Evolutionary conservation across 2,329 filamentous ascomycete species (phyloP), one percentile per base, ranked within the genome.

Genomic region (Penicillium palitans): DNA sequence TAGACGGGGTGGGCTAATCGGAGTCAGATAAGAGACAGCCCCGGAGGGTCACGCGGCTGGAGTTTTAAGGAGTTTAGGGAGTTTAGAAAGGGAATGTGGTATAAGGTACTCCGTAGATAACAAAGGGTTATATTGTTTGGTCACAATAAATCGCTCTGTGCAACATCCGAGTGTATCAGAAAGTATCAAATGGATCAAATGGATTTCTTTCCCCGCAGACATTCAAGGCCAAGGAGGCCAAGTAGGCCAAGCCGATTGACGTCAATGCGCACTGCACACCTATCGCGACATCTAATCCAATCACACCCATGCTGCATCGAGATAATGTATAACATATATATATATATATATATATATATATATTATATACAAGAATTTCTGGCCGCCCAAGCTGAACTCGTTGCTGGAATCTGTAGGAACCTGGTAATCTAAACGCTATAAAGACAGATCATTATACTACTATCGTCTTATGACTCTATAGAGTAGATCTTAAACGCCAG

Each of bases 141-240:
- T 44, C 27, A 19, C 51, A 46, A 33, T 37, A 46, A 53, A 37
- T 53, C 51, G 51, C 51, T 37, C 51, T 46, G 51, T 24, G 13
- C 44, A 42, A 44, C 17, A 27, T 40, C 12, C 7, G 31, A 25
- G 25, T 15, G 19, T 15, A 6, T n/a, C 13, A 33, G 19, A 15
- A 15, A 15, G 13, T 1, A 33, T 33, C 31, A 33, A 15, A 29
- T 5, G 10, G 9, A 29, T 29, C 27, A 17, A 17, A 3, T 15
- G 13, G 33, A 8, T 25, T 31, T 24, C 10, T 33, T 57, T 57
- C 55, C 55, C 55, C 55, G 55, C 55, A 54, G 41, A 19, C 24
- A 46, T 52, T 42, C 48, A 47, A 53, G 55, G 41, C 4, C 41
- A 45, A 45, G 41, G 10, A 10, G 24, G 24, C 41, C 41, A 44